Base-by-base conservation (phyloP, 225 moss, liverwort and hornwort species). In the Takakia lepidozioides region DNA sequence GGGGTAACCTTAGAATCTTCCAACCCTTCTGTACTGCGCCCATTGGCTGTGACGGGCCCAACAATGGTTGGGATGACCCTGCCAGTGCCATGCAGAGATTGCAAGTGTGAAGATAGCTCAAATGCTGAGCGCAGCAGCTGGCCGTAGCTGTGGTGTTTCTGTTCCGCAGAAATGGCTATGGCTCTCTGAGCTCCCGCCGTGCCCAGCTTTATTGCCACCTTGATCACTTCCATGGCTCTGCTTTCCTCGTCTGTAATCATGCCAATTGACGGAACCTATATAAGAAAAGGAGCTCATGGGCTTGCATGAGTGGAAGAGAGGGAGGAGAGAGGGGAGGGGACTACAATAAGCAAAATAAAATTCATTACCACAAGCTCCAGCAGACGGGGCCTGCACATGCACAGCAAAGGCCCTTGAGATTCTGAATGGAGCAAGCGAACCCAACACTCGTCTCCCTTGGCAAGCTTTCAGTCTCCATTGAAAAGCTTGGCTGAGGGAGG, bases 211-310 rank as follows among this genome's bases (percentile, higher is more conserved):
- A 51, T 64, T 46, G 57, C 60, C 50, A 82, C 56, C 70, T 82
- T 82, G 60, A 74, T 50, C 46, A 57, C 46, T 63, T 70, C 77
- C 76, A 82, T 72, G 29, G 52, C 51, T 57, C 56, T 59, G 25
- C 56, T 50, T 55, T 61, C 47, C 29, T 23, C 51, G 26, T 50
- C 72, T 66, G 34, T 22, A 47, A 60, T 13, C 48, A 45, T 46
- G 47, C 46, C 25, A n/a, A n/a, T n/a, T n/a, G n/a, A n/a, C n/a
- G n/a, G n/a, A n/a, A n/a, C n/a, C n/a, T n/a, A n/a, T n/a, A n/a
- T n/a, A n/a, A n/a, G n/a, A n/a, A n/a, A n/a, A n/a, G n/a, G n/a
- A n/a, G n/a, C n/a, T n/a, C n/a, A n/a, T n/a, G n/a, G n/a, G n/a
- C n/a, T n/a, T n/a, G n/a, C n/a, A n/a, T n/a, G n/a, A n/a, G n/a